These are phyloP conservation scores for Nakazawaea peltata DNA, from an alignment of 805 yeast species.

Conservation along the genomic window DNA sequence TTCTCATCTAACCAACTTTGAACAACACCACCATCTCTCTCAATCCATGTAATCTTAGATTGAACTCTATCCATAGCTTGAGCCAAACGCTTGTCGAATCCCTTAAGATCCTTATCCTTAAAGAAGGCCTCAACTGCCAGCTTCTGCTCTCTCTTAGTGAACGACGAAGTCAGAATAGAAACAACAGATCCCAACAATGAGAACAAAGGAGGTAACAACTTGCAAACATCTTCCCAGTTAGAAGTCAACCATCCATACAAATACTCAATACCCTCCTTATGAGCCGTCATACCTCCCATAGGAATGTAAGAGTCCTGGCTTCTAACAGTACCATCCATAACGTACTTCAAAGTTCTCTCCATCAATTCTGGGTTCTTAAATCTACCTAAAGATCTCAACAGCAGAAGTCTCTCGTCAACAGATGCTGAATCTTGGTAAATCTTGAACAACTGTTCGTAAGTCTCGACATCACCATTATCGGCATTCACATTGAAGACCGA, in stretches of 20 bases:
- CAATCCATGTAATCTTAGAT: slow-evolving; percentile 49
- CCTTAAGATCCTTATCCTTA: slow-evolving; percentile 46
- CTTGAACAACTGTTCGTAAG: slow-evolving; percentile 53
- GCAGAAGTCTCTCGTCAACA: slow-evolving; percentile 61
- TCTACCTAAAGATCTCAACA: slow-evolving; percentile 62
- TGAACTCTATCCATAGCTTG: slow-evolving; percentile 56
- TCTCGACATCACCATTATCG: slow-evolving; percentile 48
- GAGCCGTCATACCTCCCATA: slow-evolving; percentile 61
- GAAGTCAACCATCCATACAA: slow-evolving; percentile 62
- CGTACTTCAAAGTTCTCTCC: slow-evolving; percentile 45
- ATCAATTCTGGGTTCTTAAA: slow-evolving; percentile 45
- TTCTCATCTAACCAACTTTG: slow-evolving; percentile 38
- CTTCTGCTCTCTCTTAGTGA: slow-evolving; percentile 25
- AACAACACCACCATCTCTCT: slow-evolving; percentile 44
- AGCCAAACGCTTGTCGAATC: slow-evolving; percentile 57
- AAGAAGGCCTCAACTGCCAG: slow-evolving; percentile 45
- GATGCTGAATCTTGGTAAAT: slow-evolving; percentile 55
- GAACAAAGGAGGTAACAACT: slow-evolving; percentile 71
- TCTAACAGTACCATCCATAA: slow-evolving; percentile 75
- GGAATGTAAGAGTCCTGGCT: slow-evolving; percentile 45
- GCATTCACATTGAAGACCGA: slow-evolving; percentile 63
- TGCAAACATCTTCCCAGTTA: slow-evolving; percentile 66
- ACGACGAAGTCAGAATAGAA: slow-evolving; percentile 36
- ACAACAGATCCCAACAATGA: slow-evolving; percentile 77
- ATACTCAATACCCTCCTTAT: slow-evolving; percentile 56